Conservation (phyloP, 257 asterid species). For the Solanum raphanifolium region DNA sequence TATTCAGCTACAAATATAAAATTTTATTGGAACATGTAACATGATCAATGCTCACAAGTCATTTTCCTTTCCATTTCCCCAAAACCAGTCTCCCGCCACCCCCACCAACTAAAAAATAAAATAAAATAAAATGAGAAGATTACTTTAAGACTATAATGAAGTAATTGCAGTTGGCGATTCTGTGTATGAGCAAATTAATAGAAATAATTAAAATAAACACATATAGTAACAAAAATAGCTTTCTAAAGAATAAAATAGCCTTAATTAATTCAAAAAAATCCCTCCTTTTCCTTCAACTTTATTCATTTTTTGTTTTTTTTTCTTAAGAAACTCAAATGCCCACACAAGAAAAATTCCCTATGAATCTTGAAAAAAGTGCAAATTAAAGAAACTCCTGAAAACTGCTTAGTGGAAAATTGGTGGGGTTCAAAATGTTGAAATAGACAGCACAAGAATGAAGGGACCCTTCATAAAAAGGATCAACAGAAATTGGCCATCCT, state of each 20-base stretch:
- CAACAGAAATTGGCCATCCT: conserved; percentile 10
- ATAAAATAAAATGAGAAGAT: neutral
- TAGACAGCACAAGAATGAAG: neutral
- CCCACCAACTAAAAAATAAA: neutral
- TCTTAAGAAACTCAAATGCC: neutral
- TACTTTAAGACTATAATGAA: neutral
- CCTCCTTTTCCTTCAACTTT: neutral
- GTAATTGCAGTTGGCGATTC: neutral
- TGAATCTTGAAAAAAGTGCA: neutral
- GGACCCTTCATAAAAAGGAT: neutral
- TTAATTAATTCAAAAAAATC: neutral
- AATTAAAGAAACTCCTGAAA: neutral
- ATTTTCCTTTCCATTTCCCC: neutral
- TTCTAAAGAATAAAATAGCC: neutral
- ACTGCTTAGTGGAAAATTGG: conserved; percentile 10
- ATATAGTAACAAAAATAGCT: neutral
- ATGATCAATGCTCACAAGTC: neutral
- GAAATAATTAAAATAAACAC: neutral
- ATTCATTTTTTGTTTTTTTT: neutral
- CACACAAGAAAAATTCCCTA: neutral
- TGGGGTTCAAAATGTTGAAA: conserved; percentile 4
- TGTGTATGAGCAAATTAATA: neutral
- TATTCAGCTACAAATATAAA: neutral
- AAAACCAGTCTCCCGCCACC: neutral
- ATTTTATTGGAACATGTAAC: neutral